A percentile compares a stretch with the other conserved stretches of the same genome.
Evolutionary conservation across 768 basidiomycete genomes (phyloP).

Genomic region (Astraeus odoratus): DNA sequence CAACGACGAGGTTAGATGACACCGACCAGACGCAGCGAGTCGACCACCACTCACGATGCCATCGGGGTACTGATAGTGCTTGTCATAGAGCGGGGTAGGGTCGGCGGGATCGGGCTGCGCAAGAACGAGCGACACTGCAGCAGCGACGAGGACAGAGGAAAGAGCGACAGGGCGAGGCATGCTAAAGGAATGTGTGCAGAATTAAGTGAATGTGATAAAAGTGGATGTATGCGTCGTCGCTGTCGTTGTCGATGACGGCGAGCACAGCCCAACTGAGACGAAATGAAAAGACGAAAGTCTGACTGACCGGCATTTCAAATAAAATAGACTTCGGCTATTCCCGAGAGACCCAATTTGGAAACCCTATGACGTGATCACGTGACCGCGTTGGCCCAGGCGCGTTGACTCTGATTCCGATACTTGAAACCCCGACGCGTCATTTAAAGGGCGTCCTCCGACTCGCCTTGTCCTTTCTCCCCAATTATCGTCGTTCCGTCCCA

Average conservation of each 20-base stretch:
- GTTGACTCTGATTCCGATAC: slow-evolving; percentile 16
- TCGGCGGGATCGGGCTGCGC: slow-evolving; percentile 34
- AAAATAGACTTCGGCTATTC: slow-evolving; percentile 19
- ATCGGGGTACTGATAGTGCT: slow-evolving; percentile 37
- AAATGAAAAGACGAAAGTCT: no score
- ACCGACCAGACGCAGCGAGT: neutral
- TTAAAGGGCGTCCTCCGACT: slow-evolving; percentile 10
- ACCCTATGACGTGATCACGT: slow-evolving; percentile 5
- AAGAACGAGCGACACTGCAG: slow-evolving; percentile 26
- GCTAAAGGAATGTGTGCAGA: no score
- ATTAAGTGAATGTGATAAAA: neutral
- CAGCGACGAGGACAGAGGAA: slow-evolving; percentile 29
- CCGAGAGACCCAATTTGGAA: neutral
- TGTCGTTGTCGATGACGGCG: neutral
- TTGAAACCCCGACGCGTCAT: slow-evolving; percentile 21
- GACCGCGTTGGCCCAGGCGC: slow-evolving; percentile 14
- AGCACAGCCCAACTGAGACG: no score
- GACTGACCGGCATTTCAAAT: no score
- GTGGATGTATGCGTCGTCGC: neutral
- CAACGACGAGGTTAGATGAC: neutral
- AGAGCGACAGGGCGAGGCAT: slow-evolving; percentile 27
- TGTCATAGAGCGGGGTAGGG: slow-evolving; percentile 39
- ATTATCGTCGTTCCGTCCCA: slow-evolving; percentile 4
- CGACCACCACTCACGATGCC: slow-evolving; percentile 32
- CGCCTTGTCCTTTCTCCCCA: slow-evolving; percentile 9